Conservation (phyloP, 73 alveolate genomes). For the Halteria grandinella region DNA sequence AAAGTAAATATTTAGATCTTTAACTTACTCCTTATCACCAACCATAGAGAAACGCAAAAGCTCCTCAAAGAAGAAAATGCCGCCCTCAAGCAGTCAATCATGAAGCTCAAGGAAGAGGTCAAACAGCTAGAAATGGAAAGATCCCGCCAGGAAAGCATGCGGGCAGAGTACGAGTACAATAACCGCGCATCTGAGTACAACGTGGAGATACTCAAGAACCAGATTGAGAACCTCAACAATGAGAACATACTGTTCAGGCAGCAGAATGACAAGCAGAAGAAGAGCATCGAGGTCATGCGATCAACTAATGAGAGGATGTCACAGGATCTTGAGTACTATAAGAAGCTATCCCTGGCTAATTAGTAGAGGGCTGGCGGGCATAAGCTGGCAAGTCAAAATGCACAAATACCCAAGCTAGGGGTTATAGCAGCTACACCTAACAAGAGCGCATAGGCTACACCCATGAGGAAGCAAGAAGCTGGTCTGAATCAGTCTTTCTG, state of each 20-base stretch:
- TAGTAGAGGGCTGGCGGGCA: too few relatives aligned
- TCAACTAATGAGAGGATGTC: constrained; percentile 32
- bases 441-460: too few relatives aligned
- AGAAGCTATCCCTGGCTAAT: constrained; percentile 18
- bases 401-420: too few relatives aligned
- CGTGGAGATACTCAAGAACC: constrained; percentile 38
- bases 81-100: neutral
- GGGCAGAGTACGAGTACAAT: constrained; percentile 32
- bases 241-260: constrained; percentile 17
- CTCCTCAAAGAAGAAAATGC: constrained; percentile 6
- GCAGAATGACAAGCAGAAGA: constrained; percentile 44
- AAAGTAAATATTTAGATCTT: too few relatives aligned
- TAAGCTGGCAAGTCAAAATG: too few relatives aligned
- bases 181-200: constrained; percentile 41
- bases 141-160: constrained; percentile 12
- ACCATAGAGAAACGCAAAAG: constrained; percentile 15
- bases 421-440: too few relatives aligned
- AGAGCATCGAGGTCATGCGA: constrained; percentile 38
- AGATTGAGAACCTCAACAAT: constrained; percentile 44
- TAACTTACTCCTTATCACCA: too few relatives aligned
- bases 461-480: too few relatives aligned
- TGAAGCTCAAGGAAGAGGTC: constrained; percentile 35
- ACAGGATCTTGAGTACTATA: constrained; percentile 38
- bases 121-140: constrained; percentile 20
- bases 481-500: too few relatives aligned